A percentile compares a stretch with the other conserved stretches of the same genome.
These are phyloP conservation scores for Leccinum longicurvipes DNA, from an alignment of 768 basidiomycete genomes.

Conservation along the genomic window DNA sequence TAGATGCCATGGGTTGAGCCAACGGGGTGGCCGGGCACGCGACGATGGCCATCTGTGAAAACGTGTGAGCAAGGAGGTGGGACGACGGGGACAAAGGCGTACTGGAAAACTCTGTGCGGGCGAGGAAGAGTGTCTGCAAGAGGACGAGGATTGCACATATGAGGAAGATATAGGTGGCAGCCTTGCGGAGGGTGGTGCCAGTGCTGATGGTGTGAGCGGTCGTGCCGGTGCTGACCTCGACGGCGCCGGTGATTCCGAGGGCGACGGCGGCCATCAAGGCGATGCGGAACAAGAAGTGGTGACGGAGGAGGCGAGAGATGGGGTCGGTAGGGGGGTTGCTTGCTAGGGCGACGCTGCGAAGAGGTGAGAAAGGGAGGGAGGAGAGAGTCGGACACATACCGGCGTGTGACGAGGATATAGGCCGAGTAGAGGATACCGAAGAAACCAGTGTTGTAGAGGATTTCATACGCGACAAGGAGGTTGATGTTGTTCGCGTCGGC, in stretches of 20 bases:
- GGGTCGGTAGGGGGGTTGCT: constrained; percentile 16
- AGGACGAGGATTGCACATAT: constrained; percentile 22
- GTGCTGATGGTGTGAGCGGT: constrained; percentile 4
- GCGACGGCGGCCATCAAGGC: constrained; percentile 24
- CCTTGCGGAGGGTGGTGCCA: constrained; percentile 26
- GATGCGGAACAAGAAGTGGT: constrained; percentile 24
- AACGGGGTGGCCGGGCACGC: neutral
- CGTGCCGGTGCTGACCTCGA: constrained; percentile 10
- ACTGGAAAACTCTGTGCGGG: constrained; percentile 16
- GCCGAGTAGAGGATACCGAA: constrained; percentile 30
- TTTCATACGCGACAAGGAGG: constrained; percentile 26
- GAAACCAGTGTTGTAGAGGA: constrained; percentile 36
- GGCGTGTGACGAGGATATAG: constrained; percentile 27
- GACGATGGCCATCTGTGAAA: constrained; percentile 10
- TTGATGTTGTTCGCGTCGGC: constrained; percentile 21
- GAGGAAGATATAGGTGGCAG: constrained; percentile 31
- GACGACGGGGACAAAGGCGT: neutral
- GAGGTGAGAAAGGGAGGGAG: neutral
- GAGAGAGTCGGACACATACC: constrained; percentile 16
- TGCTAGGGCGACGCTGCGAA: constrained; percentile 10
- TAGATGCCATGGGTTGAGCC: constrained; percentile 20
- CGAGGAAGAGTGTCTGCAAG: constrained; percentile 18
- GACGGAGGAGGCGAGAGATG: constrained; percentile 16
- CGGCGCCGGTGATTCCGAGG: constrained; percentile 28
- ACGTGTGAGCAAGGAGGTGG: neutral